Base-by-base conservation (phyloP, 2,329 filamentous ascomycete species). In the Penicillium sp. region DNA sequence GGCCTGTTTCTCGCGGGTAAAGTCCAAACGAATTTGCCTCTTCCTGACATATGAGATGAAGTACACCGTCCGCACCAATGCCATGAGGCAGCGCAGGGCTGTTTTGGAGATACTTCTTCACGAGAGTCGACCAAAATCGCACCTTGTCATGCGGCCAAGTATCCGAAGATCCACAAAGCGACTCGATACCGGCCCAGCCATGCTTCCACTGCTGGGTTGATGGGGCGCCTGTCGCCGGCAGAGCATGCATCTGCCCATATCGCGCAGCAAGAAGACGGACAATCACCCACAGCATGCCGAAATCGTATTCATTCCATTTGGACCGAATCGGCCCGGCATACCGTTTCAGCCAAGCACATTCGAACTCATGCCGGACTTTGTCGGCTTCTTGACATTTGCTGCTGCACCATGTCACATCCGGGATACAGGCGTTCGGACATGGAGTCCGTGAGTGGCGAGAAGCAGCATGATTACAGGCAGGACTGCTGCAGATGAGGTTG, bases 211-310 rank as follows among this genome's bases (percentile, higher is more conserved):
- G 38, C n/a, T 5, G 40, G 27, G 11, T 39, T 19, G 19, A 3
- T 34, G 19, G 29, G 18, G 18, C 27, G 23, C 16, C 27, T 10
- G 26, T 18, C 7, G 3, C 10, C 11, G n/a, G 26, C 27, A 2
- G 9, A n/a, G 5, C 32, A 11, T 46, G 19, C 13, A 29, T 14
- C 30, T 49, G 38, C 9, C 51, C 11, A 29, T 65, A 53, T 29
- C 66, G 58, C 13, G 58, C 61, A 7, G 68, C 66, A 13, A 71
- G 59, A 7, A 69, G 43, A 5, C 69, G 67, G 7, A 71, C 62
- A 56, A 71, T 69, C 51, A 71, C 29, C 69, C 69, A 71, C 39
- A 70, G 34, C 69, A 71, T 70, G 14, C 69, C 68, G 30, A 69
- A 70, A 26, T 66, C 60, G 48, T 70, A 70, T 53, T 70, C 67